Percentiles rank a stretch among this genome's conserved stretches.
phyloP scores from a whole-genome alignment of 768 basidiomycete genomes.

The Boletus reticulatus region DNA sequence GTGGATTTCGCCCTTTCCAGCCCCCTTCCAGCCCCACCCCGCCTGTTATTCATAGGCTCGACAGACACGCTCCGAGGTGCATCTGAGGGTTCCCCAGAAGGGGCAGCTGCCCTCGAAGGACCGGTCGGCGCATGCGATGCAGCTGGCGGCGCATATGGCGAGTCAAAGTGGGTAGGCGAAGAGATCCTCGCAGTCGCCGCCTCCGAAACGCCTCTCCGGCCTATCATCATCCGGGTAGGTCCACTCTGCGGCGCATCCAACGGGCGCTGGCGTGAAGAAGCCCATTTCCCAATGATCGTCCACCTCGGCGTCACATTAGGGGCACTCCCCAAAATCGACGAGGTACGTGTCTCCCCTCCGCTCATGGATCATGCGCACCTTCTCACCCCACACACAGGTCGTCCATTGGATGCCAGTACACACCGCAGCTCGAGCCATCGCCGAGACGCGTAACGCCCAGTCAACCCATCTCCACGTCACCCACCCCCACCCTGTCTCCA shows the following conservation, averaged over 20 bases:
- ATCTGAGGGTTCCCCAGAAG: neutral
- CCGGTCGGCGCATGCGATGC: conserved; percentile 8
- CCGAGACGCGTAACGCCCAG: conserved; percentile 11
- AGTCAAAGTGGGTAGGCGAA: conserved; percentile 25
- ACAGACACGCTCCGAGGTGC: conserved; percentile 7
- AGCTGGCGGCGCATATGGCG: conserved; percentile 8
- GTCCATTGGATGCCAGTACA: conserved; percentile 5
- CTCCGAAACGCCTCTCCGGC: conserved; percentile 18
- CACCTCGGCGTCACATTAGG: conserved; percentile 15
- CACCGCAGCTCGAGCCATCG: conserved; percentile 11
- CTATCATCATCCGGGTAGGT: conserved; percentile 36
- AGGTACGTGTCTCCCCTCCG: conserved; percentile 11
- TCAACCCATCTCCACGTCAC: conserved; percentile 8
- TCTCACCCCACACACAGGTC: neutral
- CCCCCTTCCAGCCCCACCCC: conserved; percentile 24
- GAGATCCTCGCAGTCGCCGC: conserved; percentile 21
- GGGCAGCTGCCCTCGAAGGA: neutral
- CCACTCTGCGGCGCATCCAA: conserved; percentile 35
- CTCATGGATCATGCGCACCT: neutral
- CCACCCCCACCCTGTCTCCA: conserved; percentile 11
- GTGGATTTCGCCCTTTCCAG: conserved; percentile 38
- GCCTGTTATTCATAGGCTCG: conserved; percentile 35
- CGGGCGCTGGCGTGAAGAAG: conserved; percentile 39
- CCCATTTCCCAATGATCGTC: conserved; percentile 38
- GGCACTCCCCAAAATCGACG: conserved; percentile 17